Base-by-base conservation (phyloP, 2,329 filamentous ascomycete genomes). In the Zymoseptoria pseudotritici region DNA sequence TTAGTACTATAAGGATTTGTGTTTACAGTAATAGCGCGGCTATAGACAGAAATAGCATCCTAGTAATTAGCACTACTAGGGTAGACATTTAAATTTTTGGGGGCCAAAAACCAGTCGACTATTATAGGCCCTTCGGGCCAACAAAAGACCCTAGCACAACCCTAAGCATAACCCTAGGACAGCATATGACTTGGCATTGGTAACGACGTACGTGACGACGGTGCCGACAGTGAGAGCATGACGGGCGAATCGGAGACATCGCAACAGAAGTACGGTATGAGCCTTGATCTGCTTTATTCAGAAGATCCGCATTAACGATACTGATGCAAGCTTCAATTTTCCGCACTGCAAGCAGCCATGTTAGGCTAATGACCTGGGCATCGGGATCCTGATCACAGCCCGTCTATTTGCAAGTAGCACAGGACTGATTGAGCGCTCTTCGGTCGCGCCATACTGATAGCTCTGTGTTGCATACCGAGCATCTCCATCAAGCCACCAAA, bases 401-500 rank as follows among this genome's bases (percentile, higher is more conserved):
- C 36, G 11, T 6, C 11, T 5, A 17, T 17, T 42, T 17, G 4
- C 11, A 17, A 5, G 36, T 42, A 8, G 3, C 10, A 11, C 31
- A 17, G 13, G 31, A 13, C 31, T 2, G 8, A 36, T 17, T 17
- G 11, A 36, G 13, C 13, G 13, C 31, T 42, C 3, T 5, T 2
- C 17, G 4, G 5, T 42, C 36, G 36, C 36, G 11, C 10, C 10
- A 42, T 42, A 3, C 36, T 42, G 11, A 17, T 17, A 42, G 36
- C 10, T 17, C 11, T 42, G 11, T 4, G 17, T 4, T 17, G 3
- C 36, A 13, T 42, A 5, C 36, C 9, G 36, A 42, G 11, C 36
- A 13, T n/a, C 26, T 52, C 1, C 50, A 24, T 60, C 59, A 83
- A 9, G 85, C 86, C 50, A 93, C 81, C 65, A 96, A 74, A 58